Evolutionary conservation across 129 eudicot genomes (phyloP).

Genomic region (Oenanthe sinensis): DNA sequence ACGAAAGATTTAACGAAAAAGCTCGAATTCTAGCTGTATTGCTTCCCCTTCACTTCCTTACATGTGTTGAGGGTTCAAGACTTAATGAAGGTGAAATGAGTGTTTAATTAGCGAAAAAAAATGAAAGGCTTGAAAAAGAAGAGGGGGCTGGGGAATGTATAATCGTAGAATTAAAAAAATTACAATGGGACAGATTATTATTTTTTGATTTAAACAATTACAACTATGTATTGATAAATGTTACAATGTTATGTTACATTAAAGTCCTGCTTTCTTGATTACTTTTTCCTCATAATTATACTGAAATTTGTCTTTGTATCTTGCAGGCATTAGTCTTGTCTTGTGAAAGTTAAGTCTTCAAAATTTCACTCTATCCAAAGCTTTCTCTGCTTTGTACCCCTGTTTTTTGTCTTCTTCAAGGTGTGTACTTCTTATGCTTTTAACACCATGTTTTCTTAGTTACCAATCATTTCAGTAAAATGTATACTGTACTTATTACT

Average conservation of each 20-base stretch:
- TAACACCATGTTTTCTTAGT: constrained; percentile 3
- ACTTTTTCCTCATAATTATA: no score
- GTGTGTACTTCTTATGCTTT: constrained; percentile 9
- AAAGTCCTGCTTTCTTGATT: background rate
- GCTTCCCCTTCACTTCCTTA: background rate
- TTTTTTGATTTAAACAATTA: background rate
- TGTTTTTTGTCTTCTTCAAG: constrained; percentile 17
- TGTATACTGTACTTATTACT: background rate
- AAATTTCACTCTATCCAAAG: constrained; percentile 9
- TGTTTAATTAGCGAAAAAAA: background rate
- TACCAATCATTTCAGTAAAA: background rate
- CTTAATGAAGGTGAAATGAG: background rate
- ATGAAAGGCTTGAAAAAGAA: background rate
- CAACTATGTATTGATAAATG: background rate
- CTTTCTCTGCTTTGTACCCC: constrained; percentile 8
- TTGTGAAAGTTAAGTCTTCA: constrained; percentile 1
- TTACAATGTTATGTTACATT: background rate
- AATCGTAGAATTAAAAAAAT: background rate
- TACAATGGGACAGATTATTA: background rate
- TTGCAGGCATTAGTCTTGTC: constrained; percentile 13
- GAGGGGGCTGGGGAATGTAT: background rate
- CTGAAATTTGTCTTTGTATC: background rate
- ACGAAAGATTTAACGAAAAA: background rate
- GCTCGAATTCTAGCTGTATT: background rate
- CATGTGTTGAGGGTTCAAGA: background rate